phyloP scores from a whole-genome alignment of 1,139 yeast species.

The Geotrichum klebahnii region DNA sequence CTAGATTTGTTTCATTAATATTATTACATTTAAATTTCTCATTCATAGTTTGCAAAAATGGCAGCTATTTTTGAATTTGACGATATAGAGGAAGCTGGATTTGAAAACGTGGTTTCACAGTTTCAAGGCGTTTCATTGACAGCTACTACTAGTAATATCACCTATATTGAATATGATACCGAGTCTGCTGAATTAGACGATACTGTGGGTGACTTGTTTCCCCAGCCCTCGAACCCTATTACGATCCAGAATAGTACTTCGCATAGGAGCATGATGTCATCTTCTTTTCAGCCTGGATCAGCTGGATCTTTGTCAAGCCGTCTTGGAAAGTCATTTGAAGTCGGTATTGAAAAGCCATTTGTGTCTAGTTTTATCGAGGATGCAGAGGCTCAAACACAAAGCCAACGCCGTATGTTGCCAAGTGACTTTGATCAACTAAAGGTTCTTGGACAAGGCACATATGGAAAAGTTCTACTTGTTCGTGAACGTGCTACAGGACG shows the following conservation, averaged over 20 bases:
- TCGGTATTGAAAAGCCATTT: constrained; percentile 43
- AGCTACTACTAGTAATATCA: not conserved
- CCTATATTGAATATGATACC: constrained; percentile 12
- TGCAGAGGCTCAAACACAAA: constrained; percentile 1
- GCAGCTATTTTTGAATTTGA: constrained; percentile 27
- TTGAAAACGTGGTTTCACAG: constrained; percentile 6
- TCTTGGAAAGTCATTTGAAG: constrained; percentile 48
- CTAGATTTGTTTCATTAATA: not conserved
- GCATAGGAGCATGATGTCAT: no score
- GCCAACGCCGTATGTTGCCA: constrained; percentile 39
- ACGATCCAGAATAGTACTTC: not conserved
- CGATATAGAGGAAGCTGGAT: no score
- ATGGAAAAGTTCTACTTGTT: constrained; percentile 82
- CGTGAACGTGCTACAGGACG: constrained; percentile 61
- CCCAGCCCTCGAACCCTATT: constrained; percentile 8
- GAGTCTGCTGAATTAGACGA: constrained; percentile 24
- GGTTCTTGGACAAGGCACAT: constrained; percentile 88
- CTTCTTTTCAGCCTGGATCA: constrained; percentile 23
- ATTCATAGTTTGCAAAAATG: no score
- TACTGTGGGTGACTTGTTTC: constrained; percentile 21
- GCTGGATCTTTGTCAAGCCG: constrained; percentile 32
- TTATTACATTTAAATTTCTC: not conserved
- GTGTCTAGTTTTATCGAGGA: constrained; percentile 33
- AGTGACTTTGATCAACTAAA: constrained; percentile 71
- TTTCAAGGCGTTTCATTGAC: constrained; percentile 8